Evolutionary conservation across 2,329 filamentous ascomycete species (phyloP).

Genomic region (Clarireedia homoeocarpa): DNA sequence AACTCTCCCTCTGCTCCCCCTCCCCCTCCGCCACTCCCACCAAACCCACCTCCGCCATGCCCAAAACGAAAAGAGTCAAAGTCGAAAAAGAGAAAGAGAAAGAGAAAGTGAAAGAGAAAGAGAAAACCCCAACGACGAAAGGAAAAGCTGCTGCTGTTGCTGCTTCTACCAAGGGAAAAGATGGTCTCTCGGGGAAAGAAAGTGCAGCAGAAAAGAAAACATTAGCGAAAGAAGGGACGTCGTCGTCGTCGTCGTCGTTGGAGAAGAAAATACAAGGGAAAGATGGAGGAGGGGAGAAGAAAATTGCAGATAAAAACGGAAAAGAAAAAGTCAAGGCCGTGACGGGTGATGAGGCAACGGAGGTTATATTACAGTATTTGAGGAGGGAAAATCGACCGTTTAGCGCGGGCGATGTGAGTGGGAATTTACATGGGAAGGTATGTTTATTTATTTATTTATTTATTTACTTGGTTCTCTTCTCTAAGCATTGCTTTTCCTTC

Average conservation of each 20-base stretch:
- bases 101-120: neutral
- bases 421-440: conserved; percentile 53
- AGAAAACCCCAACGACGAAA: conserved; percentile 6
- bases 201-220: no score
- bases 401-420: conserved; percentile 45
- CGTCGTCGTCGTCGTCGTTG: neutral
- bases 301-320: conserved; percentile 14
- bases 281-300: neutral
- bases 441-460: neutral
- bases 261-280: conserved; percentile 4
- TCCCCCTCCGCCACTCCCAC: neutral
- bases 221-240: no score
- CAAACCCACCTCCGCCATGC: neutral
- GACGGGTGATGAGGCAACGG: conserved; percentile 28
- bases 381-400: conserved; percentile 33
- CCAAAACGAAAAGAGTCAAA: conserved; percentile 5
- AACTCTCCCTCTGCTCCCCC: neutral
- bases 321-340: conserved; percentile 25
- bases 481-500: neutral
- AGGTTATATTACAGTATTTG: conserved; percentile 31
- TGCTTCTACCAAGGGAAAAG: conserved; percentile 9
- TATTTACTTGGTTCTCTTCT: no score
- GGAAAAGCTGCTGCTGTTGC: conserved; percentile 8
- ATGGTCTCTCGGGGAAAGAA: neutral
- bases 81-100: conserved; percentile 6